phyloP scores from a whole-genome alignment of 768 basidiomycete genomes.

The Pulveroboletus ravenelii region DNA sequence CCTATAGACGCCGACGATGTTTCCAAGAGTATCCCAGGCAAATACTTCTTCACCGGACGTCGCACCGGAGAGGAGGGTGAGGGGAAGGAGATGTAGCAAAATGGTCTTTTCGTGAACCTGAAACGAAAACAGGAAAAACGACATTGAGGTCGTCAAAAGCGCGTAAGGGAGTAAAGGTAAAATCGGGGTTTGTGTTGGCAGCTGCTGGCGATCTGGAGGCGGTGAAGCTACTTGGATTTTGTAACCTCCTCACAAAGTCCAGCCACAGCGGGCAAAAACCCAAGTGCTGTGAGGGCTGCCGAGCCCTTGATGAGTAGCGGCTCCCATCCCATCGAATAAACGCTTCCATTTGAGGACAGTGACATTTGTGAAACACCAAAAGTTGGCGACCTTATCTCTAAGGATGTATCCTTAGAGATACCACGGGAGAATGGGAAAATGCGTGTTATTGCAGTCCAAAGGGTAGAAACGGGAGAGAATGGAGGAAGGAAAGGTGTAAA shows the following conservation, averaged over 20 bases:
- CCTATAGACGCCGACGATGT: constrained; percentile 89
- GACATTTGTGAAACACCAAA: constrained; percentile 94
- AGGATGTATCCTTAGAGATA: constrained; percentile 81
- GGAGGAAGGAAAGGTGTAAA: constrained; percentile 80
- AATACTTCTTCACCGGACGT: constrained; percentile 24
- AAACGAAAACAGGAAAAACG: constrained; percentile 95
- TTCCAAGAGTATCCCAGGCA: constrained; percentile 41
- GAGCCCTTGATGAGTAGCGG: constrained; percentile 60
- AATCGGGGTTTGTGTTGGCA: constrained; percentile 42
- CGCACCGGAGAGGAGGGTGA: constrained; percentile 63
- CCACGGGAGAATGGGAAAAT: constrained; percentile 93
- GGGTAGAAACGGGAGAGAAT: constrained; percentile 44
- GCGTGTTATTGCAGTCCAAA: constrained; percentile 65
- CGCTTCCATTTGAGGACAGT: constrained; percentile 74
- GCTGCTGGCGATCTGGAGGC: background rate
- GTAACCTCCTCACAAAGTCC: constrained; percentile 40
- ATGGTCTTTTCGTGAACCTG: constrained; percentile 97
- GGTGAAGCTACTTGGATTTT: constrained; percentile 19
- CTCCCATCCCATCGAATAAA: constrained; percentile 36
- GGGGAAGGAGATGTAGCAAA: constrained; percentile 77
- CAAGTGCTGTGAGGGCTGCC: constrained; percentile 58
- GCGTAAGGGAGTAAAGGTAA: constrained; percentile 74
- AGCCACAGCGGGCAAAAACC: constrained; percentile 61
- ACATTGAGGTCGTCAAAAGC: constrained; percentile 75
- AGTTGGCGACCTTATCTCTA: constrained; percentile 96